Percentiles rank a stretch among this genome's conserved stretches.
phyloP scores from a whole-genome alignment of 2,329 filamentous ascomycete species.

The Diaporthe amygdali region DNA sequence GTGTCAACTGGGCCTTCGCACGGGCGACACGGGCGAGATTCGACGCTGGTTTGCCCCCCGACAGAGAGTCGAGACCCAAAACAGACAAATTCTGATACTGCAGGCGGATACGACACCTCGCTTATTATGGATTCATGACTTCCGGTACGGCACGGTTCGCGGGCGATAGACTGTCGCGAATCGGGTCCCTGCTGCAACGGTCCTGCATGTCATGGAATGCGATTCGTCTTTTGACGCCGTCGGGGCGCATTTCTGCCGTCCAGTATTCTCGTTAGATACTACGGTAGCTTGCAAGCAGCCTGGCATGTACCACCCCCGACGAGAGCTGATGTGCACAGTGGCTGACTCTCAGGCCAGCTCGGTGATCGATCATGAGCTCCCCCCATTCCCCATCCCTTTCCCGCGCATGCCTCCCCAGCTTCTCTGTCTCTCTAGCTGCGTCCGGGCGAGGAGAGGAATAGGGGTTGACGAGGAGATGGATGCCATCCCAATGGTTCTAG shows the following conservation, averaged over 20 bases:
- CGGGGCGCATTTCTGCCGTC: not conserved
- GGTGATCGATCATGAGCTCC: not conserved
- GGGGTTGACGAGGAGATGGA: not conserved
- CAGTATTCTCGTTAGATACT: not conserved
- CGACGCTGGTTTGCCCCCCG: slow-evolving; percentile 2
- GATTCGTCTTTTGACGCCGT: slow-evolving; percentile 10
- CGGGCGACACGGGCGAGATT: slow-evolving; percentile 2
- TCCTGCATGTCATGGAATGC: not conserved
- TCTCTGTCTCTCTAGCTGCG: not conserved
- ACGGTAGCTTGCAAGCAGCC: not conserved
- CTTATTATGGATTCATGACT: not conserved
- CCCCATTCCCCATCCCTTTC: slow-evolving; percentile 1
- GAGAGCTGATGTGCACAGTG: no score
- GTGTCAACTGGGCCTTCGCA: slow-evolving; percentile 14
- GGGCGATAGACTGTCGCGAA: not conserved
- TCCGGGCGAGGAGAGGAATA: not conserved
- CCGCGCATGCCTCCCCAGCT: not conserved
- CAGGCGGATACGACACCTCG: slow-evolving; percentile 13
- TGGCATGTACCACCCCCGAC: not conserved
- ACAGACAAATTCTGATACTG: slow-evolving; percentile 3
- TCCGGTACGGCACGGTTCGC: not conserved
- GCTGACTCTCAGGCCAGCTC: not conserved
- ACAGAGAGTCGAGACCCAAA: not conserved
- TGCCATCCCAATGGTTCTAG: slow-evolving; percentile 2
- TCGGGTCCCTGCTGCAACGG: not conserved